Percentiles rank a stretch among this genome's conserved stretches.
Evolutionary conservation across 192 early-diverging fungal species (phyloP).

Genomic region (Phlyctochytrium planicorne): DNA sequence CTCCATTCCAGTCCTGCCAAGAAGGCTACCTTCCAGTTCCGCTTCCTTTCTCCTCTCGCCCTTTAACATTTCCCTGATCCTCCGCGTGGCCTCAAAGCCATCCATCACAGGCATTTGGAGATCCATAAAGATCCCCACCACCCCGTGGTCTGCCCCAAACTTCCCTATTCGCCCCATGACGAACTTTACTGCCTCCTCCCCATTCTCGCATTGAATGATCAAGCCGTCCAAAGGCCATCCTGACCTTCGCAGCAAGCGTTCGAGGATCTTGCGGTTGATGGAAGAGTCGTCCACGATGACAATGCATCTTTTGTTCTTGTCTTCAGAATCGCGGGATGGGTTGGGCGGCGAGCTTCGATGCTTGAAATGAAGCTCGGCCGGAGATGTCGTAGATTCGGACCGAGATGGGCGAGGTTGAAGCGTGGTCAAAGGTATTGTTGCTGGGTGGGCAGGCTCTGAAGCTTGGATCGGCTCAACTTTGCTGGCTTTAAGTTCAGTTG

Average conservation of each 20-base stretch:
- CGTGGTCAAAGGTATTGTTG: too few species aligned
- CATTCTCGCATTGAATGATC: neutral
- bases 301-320: constrained; percentile 2
- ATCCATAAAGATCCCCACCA: constrained; percentile 14
- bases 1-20: too few species aligned
- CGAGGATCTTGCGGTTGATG: constrained; percentile 15
- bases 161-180: too few species aligned
- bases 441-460: too few species aligned
- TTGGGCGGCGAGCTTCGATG: neutral
- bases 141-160: too few species aligned
- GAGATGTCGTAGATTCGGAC: too few species aligned
- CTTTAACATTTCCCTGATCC: constrained; percentile 2
- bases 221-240: neutral
- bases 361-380: neutral
- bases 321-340: neutral
- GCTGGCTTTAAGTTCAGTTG: too few species aligned
- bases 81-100: constrained; percentile 12
- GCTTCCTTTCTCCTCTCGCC: too few species aligned
- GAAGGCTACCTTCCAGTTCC: too few species aligned
- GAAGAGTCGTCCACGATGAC: constrained; percentile 9
- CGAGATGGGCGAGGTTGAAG: too few species aligned
- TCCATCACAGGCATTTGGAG: constrained; percentile 25
- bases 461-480: too few species aligned
- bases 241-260: neutral
- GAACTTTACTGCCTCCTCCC: constrained; percentile 4